Evolutionary conservation across 164 flowering plant species (phyloP), one percentile per base, ranked within the genome.

Genomic region (Warburgia ugandensis): DNA sequence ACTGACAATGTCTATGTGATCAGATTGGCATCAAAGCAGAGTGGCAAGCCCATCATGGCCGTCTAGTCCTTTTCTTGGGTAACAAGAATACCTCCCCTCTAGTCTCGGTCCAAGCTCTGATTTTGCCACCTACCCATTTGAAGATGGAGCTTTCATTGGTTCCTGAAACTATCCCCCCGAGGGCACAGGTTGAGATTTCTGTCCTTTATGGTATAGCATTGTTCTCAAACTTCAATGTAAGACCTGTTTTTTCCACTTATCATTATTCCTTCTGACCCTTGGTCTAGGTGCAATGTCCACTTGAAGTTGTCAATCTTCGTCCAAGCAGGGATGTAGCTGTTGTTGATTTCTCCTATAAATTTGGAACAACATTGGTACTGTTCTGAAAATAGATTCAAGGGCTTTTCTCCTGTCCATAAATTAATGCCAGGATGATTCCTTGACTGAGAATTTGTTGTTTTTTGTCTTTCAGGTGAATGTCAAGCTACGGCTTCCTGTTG

Each of bases 301-400:
- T 92, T 59, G 98, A 92, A 71, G 62, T 88, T 22, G 58, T 78
- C 37, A 94, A 94, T 73, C 79, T 84, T 54, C 79, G 76, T 16
- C 86, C 99, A 33, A 94, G 99, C 74, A 81, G 99, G 73, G 99
- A 94, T 68, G 79, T 86, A 6, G 92, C 96, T 40, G 97, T 94
- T 56, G 83, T 94, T 27, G 96, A 89, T 59, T 86, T 94, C 74
- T 81, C 97, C 6, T 94, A 89, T 72, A 84, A 73, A 60, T 86
- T 81, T 71, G 83, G 81, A 31, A 62, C 78, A 57, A 56, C 76
- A 52, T 9, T 68, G 85, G 96, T 92, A 77, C 7, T 11, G 30
- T n/a, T n/a, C n/a, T 36, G 32, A 16, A 26, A 47, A 30, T 7
- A 31, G 13, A 29, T 44, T 44, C n/a, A n/a, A n/a, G n/a, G n/a